Evolutionary conservation across 345 rosid genomes (phyloP).

Genomic region (Clausena lansium): DNA sequence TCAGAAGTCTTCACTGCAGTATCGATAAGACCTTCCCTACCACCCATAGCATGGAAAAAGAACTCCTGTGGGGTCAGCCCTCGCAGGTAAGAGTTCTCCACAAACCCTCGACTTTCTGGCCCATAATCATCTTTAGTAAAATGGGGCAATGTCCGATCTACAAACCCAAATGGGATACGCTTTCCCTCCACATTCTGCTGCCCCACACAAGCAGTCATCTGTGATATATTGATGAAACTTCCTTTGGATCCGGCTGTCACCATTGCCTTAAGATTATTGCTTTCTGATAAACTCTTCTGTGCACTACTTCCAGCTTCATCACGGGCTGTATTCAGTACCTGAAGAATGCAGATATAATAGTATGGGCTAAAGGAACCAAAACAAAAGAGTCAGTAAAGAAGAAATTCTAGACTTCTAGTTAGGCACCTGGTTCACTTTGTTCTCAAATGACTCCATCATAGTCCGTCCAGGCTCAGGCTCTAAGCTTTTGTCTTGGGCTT

Average conservation of each 20-base stretch:
- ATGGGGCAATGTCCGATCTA: constrained; percentile 91
- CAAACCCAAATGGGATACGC: constrained; percentile 91
- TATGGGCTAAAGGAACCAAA: not conserved
- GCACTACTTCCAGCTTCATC: constrained; percentile 99
- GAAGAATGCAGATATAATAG: constrained; percentile 14
- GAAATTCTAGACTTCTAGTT: not conserved
- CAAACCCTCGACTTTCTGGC: constrained; percentile 99
- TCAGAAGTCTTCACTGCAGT: constrained; percentile 99
- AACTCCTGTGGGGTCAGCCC: constrained; percentile 99
- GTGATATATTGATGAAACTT: constrained; percentile 96
- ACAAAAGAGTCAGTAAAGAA: not conserved
- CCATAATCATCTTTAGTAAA: constrained; percentile 95
- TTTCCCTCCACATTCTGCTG: constrained; percentile 99
- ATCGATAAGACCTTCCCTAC: constrained; percentile 99
- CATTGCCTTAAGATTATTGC: constrained; percentile 98
- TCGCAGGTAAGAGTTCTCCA: constrained; percentile 94
- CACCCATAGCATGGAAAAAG: constrained; percentile 99
- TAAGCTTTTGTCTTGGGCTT: constrained; percentile 64
- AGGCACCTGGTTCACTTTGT: constrained; percentile 88
- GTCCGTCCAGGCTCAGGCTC: constrained; percentile 98
- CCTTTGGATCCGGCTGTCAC: constrained; percentile 99
- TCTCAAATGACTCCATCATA: constrained; percentile 95
- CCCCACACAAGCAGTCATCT: constrained; percentile 99
- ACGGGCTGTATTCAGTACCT: constrained; percentile 97
- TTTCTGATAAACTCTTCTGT: constrained; percentile 91